Percentiles rank a stretch among this genome's conserved stretches.
Evolutionary conservation across 805 yeast genomes (phyloP).

Genomic region (Diddensiella caesifluorescens): DNA sequence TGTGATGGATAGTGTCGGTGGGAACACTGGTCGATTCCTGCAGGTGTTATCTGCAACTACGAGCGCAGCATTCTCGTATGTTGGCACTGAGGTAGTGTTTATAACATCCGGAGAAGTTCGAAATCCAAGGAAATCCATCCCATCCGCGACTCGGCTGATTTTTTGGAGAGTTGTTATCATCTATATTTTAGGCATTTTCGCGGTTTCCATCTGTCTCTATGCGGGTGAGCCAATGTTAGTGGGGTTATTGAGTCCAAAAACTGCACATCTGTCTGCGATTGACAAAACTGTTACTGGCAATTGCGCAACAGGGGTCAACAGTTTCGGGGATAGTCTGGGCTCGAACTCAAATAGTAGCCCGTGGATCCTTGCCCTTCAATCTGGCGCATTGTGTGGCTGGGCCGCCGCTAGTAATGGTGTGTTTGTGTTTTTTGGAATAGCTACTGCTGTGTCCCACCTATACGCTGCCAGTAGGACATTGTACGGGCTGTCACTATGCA

Average conservation of each 20-base stretch:
- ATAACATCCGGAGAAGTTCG: constrained; percentile 84
- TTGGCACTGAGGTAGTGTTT: constrained; percentile 78
- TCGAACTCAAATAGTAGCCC: constrained; percentile 28
- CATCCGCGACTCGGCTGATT: constrained; percentile 69
- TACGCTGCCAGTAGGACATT: constrained; percentile 59
- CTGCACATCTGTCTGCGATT: not conserved
- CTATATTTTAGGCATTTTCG: constrained; percentile 60
- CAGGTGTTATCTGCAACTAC: constrained; percentile 52
- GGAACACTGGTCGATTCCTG: constrained; percentile 41
- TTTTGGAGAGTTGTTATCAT: constrained; percentile 65
- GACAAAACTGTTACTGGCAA: not conserved
- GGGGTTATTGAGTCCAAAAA: constrained; percentile 11
- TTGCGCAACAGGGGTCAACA: not conserved
- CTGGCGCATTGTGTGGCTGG: constrained; percentile 46
- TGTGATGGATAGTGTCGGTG: constrained; percentile 29
- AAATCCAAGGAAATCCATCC: constrained; percentile 70
- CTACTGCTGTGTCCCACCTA: constrained; percentile 53
- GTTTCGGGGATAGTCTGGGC: constrained; percentile 6
- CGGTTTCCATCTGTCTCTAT: constrained; percentile 67
- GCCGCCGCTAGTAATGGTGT: constrained; percentile 49
- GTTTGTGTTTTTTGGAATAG: constrained; percentile 48
- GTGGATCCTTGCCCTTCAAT: constrained; percentile 51
- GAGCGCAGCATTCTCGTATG: constrained; percentile 67
- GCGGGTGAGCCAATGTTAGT: constrained; percentile 58
- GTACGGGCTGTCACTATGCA: constrained; percentile 49